A percentile compares a stretch with the other conserved stretches of the same genome.
These are phyloP conservation scores for Trichoderma sp. DNA, from an alignment of 2,329 filamentous ascomycete species.

Conservation along the genomic window DNA sequence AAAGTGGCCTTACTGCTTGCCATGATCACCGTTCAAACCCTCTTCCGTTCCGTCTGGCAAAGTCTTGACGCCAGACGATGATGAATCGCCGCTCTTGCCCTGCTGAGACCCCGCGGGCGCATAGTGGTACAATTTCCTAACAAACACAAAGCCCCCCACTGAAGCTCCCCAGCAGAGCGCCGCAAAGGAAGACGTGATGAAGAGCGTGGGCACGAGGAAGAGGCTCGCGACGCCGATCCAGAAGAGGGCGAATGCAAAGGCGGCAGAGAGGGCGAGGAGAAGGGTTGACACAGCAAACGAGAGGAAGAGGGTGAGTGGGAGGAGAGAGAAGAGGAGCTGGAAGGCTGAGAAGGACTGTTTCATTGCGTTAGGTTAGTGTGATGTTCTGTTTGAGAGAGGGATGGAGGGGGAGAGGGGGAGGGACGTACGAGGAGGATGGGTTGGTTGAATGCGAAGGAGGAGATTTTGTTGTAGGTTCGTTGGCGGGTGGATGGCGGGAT, in stretches of 20 bases:
- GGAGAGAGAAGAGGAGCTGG: constrained; percentile 65
- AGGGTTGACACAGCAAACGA: constrained; percentile 65
- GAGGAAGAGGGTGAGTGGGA: constrained; percentile 70
- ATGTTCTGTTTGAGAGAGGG: too few relatives aligned
- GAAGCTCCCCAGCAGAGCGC: constrained; percentile 69
- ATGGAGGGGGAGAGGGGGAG: background rate
- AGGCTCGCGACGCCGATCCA: constrained; percentile 68
- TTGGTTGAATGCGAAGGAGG: constrained; percentile 61
- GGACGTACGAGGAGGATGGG: constrained; percentile 69
- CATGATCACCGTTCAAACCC: background rate
- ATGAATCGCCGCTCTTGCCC: background rate
- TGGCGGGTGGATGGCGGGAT: constrained; percentile 64
- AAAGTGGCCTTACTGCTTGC: constrained; percentile 1
- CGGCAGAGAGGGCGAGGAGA: constrained; percentile 63
- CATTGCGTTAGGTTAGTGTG: too few relatives aligned
- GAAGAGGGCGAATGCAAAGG: constrained; percentile 67
- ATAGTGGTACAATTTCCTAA: constrained; percentile 50
- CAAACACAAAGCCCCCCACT: constrained; percentile 58
- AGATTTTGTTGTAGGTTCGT: constrained; percentile 55
- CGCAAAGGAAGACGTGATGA: constrained; percentile 65
- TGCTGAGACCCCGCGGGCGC: constrained; percentile 33
- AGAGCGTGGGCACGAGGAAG: constrained; percentile 68
- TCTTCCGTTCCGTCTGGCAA: background rate
- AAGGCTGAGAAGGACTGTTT: constrained; percentile 63
- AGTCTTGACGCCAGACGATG: background rate